These are phyloP conservation scores for Candida dajiaensis DNA, from an alignment of 805 yeast genomes.

Conservation along the genomic window DNA sequence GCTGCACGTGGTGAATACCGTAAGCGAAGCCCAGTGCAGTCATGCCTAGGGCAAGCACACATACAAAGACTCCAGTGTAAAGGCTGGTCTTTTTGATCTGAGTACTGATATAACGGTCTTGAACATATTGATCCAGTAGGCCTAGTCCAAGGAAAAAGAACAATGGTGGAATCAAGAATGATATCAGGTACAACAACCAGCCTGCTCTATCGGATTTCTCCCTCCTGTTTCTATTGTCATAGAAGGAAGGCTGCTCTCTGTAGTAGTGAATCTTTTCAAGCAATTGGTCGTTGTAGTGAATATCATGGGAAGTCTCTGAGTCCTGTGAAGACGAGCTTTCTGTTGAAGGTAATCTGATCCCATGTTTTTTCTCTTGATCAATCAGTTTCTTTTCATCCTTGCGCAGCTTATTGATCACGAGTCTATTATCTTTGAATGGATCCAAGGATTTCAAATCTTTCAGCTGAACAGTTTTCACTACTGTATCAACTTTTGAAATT, in stretches of 20 bases:
- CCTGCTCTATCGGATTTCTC: background rate
- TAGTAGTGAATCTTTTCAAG: conserved; percentile 17
- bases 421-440: background rate
- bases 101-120: conserved; percentile 3
- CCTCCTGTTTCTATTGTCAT: background rate
- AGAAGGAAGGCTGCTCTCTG: conserved; percentile 7
- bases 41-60: conserved; percentile 28
- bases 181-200: conserved; percentile 13
- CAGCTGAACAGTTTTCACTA: background rate
- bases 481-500: background rate
- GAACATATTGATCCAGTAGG: conserved; percentile 14
- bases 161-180: conserved; percentile 23
- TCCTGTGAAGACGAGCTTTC: background rate
- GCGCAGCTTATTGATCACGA: background rate
- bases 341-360: background rate
- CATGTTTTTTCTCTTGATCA: background rate
- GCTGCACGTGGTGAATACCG: conserved; percentile 4
- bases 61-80: conserved; percentile 13
- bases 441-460: background rate
- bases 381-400: background rate
- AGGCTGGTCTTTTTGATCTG: conserved; percentile 15
- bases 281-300: conserved; percentile 7
- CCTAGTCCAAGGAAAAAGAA: conserved; percentile 25
- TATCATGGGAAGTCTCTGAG: background rate
- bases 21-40: conserved; percentile 40